phyloP scores from a whole-genome alignment of 148 eudicot genomes.

The Chenopodium album region DNA sequence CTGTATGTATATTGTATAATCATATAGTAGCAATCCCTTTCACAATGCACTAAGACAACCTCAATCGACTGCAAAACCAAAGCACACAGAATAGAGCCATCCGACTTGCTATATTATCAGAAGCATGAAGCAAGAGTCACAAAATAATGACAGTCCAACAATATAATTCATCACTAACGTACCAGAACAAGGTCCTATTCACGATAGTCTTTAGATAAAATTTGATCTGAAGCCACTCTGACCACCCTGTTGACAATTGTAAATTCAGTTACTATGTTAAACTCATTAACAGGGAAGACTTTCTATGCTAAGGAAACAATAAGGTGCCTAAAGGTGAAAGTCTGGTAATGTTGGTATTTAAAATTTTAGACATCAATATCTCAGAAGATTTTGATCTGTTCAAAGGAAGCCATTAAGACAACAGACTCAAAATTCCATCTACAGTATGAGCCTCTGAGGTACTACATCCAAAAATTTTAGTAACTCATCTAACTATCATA shows the following conservation, averaged over 20 bases:
- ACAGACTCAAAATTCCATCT: background rate
- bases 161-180: background rate
- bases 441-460: background rate
- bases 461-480: background rate
- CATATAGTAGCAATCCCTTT: background rate
- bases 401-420: background rate
- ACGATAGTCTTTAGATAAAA: background rate
- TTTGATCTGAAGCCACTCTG: background rate
- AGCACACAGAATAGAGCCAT: background rate
- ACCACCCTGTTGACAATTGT: background rate
- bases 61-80: background rate
- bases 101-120: background rate
- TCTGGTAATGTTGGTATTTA: background rate
- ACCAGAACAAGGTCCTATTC: slow-evolving; percentile 2
- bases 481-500: background rate
- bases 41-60: background rate
- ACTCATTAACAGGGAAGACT: background rate
- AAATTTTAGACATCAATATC: background rate
- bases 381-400: background rate
- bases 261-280: background rate
- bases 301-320: background rate
- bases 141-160: background rate
- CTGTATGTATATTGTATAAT: too few species aligned
- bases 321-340: background rate
- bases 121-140: background rate